phyloP scores from a whole-genome alignment of 2,329 filamentous ascomycete genomes.

The Grosmannia clavigera region DNA sequence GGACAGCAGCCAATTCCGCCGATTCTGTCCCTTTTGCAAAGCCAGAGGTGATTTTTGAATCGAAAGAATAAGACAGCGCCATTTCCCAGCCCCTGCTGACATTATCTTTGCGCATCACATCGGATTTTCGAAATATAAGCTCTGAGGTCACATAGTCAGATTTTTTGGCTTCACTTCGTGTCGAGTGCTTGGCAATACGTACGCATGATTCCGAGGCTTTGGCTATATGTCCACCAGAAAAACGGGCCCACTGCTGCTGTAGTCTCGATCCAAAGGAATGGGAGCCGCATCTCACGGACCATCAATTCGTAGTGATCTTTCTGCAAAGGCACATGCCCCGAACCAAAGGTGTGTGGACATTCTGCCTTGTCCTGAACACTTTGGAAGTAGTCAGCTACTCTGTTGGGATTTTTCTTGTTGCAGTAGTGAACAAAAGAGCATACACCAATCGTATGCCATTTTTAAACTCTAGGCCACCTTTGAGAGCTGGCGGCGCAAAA shows the following conservation, averaged over 20 bases:
- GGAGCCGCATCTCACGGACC: constrained; percentile 17
- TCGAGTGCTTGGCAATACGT: constrained; percentile 8
- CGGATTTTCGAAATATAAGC: constrained; percentile 23
- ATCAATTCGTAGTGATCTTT: constrained; percentile 15
- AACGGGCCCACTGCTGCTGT: constrained; percentile 21
- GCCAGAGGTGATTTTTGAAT: constrained; percentile 18
- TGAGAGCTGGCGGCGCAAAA: constrained; percentile 4
- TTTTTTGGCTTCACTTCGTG: neutral
- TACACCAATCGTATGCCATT: constrained; percentile 11
- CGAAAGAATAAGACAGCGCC: constrained; percentile 19
- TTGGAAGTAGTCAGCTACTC: neutral
- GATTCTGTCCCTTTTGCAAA: constrained; percentile 19
- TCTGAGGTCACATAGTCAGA: constrained; percentile 10
- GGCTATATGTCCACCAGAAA: constrained; percentile 21
- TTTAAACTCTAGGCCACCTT: neutral
- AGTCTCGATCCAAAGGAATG: constrained; percentile 17
- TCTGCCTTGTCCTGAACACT: neutral
- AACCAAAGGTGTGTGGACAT: constrained; percentile 17
- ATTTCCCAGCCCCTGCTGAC: constrained; percentile 22
- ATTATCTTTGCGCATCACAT: constrained; percentile 18
- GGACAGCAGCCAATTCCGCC: constrained; percentile 14
- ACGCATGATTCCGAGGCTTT: constrained; percentile 15
- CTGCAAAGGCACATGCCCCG: constrained; percentile 15
- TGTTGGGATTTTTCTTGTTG: neutral
- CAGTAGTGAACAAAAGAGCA: neutral